A percentile compares a stretch with the other conserved stretches of the same genome.
Evolutionary conservation across 805 yeast species (phyloP).

Genomic region (Scheffersomyces coipomensis): DNA sequence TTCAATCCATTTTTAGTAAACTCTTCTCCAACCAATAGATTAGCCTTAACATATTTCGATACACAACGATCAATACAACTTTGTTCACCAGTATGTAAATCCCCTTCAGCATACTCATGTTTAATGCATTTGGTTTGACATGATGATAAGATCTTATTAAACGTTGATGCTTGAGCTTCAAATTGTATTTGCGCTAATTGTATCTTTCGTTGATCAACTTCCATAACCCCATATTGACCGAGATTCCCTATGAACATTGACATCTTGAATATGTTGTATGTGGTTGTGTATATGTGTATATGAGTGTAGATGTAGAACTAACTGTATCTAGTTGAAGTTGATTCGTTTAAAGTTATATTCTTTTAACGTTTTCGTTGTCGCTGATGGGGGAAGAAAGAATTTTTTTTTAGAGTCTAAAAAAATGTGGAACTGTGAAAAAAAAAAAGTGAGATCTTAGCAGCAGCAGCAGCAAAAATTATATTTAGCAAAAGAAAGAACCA

Average conservation of each 20-base stretch:
- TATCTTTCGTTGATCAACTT: constrained; percentile 59
- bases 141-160: constrained; percentile 53
- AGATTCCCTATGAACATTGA: constrained; percentile 58
- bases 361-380: too few relatives aligned
- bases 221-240: constrained; percentile 40
- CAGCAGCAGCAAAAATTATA: too few relatives aligned
- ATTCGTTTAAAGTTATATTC: too few relatives aligned
- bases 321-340: too few relatives aligned
- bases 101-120: constrained; percentile 83
- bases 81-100: constrained; percentile 79
- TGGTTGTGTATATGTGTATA: too few relatives aligned
- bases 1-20: constrained; percentile 39
- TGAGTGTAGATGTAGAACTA: too few relatives aligned
- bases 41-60: constrained; percentile 75
- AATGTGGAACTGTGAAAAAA: too few relatives aligned
- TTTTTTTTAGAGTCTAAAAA: too few relatives aligned
- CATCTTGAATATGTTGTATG: too few relatives aligned
- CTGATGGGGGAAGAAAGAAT: too few relatives aligned
- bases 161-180: constrained; percentile 59
- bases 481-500: too few relatives aligned
- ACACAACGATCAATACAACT: constrained; percentile 87
- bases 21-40: constrained; percentile 57
- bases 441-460: too few relatives aligned
- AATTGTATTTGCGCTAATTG: constrained; percentile 67
- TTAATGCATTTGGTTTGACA: constrained; percentile 81